Base-by-base conservation (phyloP, 768 basidiomycete genomes). In the Holtermannia corniformis region DNA sequence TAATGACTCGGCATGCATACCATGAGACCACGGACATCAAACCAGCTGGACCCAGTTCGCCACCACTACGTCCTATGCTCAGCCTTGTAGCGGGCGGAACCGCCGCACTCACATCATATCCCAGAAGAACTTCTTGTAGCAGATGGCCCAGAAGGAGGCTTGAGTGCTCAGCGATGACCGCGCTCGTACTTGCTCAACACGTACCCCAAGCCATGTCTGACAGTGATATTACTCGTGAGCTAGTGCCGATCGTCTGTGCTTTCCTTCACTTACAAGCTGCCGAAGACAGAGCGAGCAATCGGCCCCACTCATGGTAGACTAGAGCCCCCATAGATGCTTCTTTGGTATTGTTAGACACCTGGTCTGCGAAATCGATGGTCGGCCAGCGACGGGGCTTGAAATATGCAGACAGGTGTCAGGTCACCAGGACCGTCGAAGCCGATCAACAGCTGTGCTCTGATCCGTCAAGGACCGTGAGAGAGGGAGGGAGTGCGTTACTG, bases 91-190 rank as follows among this genome's bases (percentile, higher is more conserved):
- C 22, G 11, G 14, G 14, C 21, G 14, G 37, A 52, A 22, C 20
- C n/a, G 24, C 20, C 16, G 4, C 7, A 56, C 60, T 50, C 55
- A 64, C 63, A 89, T 75, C 68, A 93, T 88, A 75, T 93, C 91
- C 86, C 87, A 93, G 75, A 93, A 91, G 80, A 88, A 93, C 75
- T 93, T 93, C 73, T 88, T 86, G 75, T 82, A 90, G 62, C 84
- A 75, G 13, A 91, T 70, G 16, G 82, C 90, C 75, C 80, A 92
- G 74, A 86, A 83, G 26, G 80, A 76, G 13, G 85, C 83, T 63
- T n/a, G 11, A 22, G 3, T 13, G 22, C 50, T 5, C n/a, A 41
- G 44, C 4, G 28, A 22, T 24, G 12, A 37, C 10, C 87, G n/a
- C 86, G 88, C 11, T 88, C 75, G 52, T 82, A 80, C 69, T 87